These are phyloP conservation scores for Tolypocladium amazonense DNA, from an alignment of 2,329 filamentous ascomycete genomes.

Conservation along the genomic window DNA sequence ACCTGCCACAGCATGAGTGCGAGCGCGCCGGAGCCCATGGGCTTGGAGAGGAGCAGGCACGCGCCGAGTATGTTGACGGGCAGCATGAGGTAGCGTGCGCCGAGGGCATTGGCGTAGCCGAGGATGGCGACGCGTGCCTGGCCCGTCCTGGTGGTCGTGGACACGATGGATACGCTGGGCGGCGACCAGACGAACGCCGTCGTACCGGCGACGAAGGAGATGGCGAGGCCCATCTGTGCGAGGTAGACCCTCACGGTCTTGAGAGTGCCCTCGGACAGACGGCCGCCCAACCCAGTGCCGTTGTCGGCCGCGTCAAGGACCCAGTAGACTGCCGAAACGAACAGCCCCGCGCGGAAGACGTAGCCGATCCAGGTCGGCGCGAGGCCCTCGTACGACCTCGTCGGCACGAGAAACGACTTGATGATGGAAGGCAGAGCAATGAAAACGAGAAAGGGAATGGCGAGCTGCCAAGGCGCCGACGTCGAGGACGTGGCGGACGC, in stretches of 20 bases:
- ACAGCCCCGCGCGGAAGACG: slow-evolving; percentile 64
- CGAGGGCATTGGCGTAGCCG: slow-evolving; percentile 89
- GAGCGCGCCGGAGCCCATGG: slow-evolving; percentile 82
- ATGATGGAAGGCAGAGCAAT: slow-evolving; percentile 63
- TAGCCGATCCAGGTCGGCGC: slow-evolving; percentile 77
- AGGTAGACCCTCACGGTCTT: slow-evolving; percentile 68
- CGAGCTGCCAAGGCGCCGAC: slow-evolving; percentile 80
- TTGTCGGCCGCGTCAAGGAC: slow-evolving; percentile 81
- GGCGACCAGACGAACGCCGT: slow-evolving; percentile 79
- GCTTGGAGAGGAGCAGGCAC: slow-evolving; percentile 76
- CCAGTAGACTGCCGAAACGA: slow-evolving; percentile 77
- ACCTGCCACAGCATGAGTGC: slow-evolving; percentile 81
- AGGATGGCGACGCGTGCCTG: slow-evolving; percentile 62
- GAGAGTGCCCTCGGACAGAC: slow-evolving; percentile 45
- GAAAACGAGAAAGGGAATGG: slow-evolving; percentile 66
- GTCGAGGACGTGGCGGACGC: slow-evolving; percentile 85
- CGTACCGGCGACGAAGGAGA: slow-evolving; percentile 75
- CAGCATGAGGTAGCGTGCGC: slow-evolving; percentile 78
- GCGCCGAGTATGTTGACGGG: slow-evolving; percentile 68
- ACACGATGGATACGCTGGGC: slow-evolving; percentile 67
- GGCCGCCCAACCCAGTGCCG: slow-evolving; percentile 59
- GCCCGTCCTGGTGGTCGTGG: slow-evolving; percentile 30
- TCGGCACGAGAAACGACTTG: slow-evolving; percentile 70
- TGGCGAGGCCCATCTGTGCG: slow-evolving; percentile 68
- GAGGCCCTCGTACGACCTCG: slow-evolving; percentile 77